Evolutionary conservation across 495 filamentous ascomycete species (phyloP).

Genomic region (Astrocystis sublimbata): DNA sequence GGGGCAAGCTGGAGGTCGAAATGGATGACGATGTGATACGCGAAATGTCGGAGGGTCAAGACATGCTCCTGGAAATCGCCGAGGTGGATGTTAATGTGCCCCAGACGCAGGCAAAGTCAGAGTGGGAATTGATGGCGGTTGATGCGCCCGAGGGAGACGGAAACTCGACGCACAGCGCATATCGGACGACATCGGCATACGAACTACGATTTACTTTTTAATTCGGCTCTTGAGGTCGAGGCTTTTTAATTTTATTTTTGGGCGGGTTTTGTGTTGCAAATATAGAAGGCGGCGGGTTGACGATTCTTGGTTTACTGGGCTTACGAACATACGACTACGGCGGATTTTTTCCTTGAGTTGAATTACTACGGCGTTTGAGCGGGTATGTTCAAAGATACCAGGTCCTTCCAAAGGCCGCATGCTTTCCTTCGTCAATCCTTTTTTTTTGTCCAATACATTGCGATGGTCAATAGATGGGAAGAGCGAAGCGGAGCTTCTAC

Average conservation of each 20-base stretch:
- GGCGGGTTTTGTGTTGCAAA: constrained; percentile 2
- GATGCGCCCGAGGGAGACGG: constrained; percentile 44
- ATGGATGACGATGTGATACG: constrained; percentile 88
- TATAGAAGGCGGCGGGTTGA: background rate
- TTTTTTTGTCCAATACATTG: background rate
- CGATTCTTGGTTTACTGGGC: background rate
- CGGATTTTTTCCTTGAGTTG: constrained; percentile 9
- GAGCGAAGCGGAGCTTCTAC: background rate
- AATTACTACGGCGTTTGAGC: background rate
- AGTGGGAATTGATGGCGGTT: constrained; percentile 55
- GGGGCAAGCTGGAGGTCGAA: constrained; percentile 75
- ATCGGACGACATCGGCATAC: constrained; percentile 38
- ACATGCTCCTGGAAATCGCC: constrained; percentile 65
- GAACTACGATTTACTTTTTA: constrained; percentile 54
- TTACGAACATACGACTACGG: constrained; percentile 11
- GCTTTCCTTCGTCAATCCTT: background rate
- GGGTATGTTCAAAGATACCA: constrained; percentile 12
- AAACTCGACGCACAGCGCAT: constrained; percentile 37
- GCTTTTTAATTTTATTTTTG: too few relatives aligned
- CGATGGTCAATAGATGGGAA: constrained; percentile 11
- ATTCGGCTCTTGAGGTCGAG: constrained; percentile 12
- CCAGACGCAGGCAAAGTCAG: constrained; percentile 44
- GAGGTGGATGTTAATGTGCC: constrained; percentile 37
- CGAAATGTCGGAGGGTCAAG: constrained; percentile 87
- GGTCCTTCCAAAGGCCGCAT: background rate